These are phyloP conservation scores for Rhododendron vialii DNA, from an alignment of 148 eudicot genomes.

Conservation along the genomic window DNA sequence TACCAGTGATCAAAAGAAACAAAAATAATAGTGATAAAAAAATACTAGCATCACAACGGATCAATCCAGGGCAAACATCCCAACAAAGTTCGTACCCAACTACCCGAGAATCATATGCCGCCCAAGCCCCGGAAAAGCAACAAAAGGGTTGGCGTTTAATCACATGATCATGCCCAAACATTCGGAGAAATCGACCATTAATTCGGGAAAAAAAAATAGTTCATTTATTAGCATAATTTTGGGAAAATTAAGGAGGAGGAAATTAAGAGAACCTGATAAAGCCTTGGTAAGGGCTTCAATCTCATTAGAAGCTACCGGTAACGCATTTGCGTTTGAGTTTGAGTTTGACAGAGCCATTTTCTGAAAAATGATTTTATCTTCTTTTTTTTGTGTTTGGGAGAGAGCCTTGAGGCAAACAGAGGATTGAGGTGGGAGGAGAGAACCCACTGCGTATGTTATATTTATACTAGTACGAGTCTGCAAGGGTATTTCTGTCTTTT, in stretches of 20 bases:
- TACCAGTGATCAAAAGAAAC: background rate
- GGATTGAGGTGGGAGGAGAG: background rate
- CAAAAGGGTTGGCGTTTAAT: background rate
- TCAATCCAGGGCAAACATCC: too few species aligned
- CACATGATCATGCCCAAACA: background rate
- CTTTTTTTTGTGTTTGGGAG: background rate
- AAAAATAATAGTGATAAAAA: background rate
- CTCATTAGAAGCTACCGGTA: slow-evolving; percentile 13
- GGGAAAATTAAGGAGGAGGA: background rate
- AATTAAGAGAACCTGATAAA: slow-evolving; percentile 51
- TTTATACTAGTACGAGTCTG: background rate
- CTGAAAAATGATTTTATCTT: background rate
- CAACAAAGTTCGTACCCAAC: too few species aligned
- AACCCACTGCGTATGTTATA: background rate
- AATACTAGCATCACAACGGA: background rate
- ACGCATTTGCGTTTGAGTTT: background rate
- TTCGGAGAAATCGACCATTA: background rate
- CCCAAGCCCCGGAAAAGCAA: too few species aligned
- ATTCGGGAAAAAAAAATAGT: background rate
- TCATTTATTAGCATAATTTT: background rate
- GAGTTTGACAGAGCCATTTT: slow-evolving; percentile 1
- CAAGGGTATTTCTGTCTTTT: slow-evolving; percentile 5
- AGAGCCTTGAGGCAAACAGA: background rate
- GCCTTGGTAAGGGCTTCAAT: slow-evolving; percentile 46
- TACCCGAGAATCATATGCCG: too few species aligned